Base-by-base conservation (phyloP, 2,329 filamentous ascomycete species). In the Botrytis byssoidea region DNA sequence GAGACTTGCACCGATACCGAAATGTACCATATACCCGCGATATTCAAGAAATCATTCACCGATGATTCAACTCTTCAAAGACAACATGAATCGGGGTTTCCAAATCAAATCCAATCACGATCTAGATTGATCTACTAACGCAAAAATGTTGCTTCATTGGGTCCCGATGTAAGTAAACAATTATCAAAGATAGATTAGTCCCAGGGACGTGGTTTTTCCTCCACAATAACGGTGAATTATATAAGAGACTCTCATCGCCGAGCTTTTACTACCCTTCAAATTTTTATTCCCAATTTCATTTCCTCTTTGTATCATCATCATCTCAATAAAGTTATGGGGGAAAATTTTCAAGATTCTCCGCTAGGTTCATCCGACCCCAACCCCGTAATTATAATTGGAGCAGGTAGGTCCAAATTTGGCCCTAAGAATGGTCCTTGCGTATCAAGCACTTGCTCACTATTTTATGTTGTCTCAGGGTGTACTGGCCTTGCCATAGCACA, bases 401-500 rank as follows among this genome's bases (percentile, higher is more conserved):
- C 77, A 72, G 76, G 75, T 77, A 74, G 76, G 75, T 75, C 75
- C 32, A 46, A 44, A 72, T 22, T 44, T 72, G 48, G 44, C 48
- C 40, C 51, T 48, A 22, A 46, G 25, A 55, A 57, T 35, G 20
- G 12, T 10, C 57, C 35, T 40, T 68, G 22, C 35, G 12, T 14
- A 46, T 35, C 37, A 48, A 46, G 32, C 48, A 44, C 32, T 55
- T 42, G 35, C 35, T 67, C 48, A 57, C 25, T 20, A 9, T 51
- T 40, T 68, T 25, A 57, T 73, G 51, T 61, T 51, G 18, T 29
- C 35, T 65, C 10, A 84, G 83, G 83, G 25, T 82, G 82, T 61
- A 83, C 83, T 25, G 83, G 83, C 14, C 83, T 83, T 71, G 80
- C 82, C 1, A 78, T 83, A 37, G 83, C 83, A 8, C 82, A 85